Evolutionary conservation across 306 rosid species (phyloP), one percentile per base, ranked within the genome.

Genomic region (Cucumis cinereus): DNA sequence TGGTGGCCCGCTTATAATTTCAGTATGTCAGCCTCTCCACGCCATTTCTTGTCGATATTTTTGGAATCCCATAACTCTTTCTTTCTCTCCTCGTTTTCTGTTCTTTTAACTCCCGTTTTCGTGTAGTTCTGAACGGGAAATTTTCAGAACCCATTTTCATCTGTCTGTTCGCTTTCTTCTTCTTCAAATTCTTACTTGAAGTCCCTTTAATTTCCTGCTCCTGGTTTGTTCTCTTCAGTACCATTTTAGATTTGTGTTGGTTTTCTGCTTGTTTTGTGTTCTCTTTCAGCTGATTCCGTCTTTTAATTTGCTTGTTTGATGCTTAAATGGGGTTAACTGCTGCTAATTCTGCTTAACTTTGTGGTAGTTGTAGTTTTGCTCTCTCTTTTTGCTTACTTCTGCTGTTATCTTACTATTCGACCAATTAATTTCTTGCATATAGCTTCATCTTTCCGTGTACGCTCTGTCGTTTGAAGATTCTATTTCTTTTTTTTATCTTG

Each of bases 1-100:
- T 24, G 75, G 77, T 53, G 77, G 77, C n/a, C 77, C 49, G 64
- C 50, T 54, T 26, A 71, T 71, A 47, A 71, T 71, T 71, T 71
- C 64, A 73, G 45, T 24, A 33, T 53, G 77, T 73, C 49, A 49
- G 77, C 45, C 52, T 10, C 28, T 0, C 47, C 62, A 73, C 61
- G 77, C 77, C 43, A 19, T 52, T 54, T 73, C 50, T 6, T 6
- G 22, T 10, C 10, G 19, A 72, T 52, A 28, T 72, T 26, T 6
- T 26, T 49, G 33, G 63, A 73, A 52, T 33, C 63, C 19, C 26
- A 33, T 53, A 10, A 15, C 8, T 26, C 7, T 24, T 43, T 45
- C 20, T 8, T 50, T 50, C 55, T 50, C 55, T 50, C 55, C n/a
- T 50, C 20, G 55, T 50, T 17, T 50, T 15, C 55, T 16, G 55